Base-by-base conservation (phyloP, 805 yeast genomes). In the Metschnikowia vanudenii region DNA sequence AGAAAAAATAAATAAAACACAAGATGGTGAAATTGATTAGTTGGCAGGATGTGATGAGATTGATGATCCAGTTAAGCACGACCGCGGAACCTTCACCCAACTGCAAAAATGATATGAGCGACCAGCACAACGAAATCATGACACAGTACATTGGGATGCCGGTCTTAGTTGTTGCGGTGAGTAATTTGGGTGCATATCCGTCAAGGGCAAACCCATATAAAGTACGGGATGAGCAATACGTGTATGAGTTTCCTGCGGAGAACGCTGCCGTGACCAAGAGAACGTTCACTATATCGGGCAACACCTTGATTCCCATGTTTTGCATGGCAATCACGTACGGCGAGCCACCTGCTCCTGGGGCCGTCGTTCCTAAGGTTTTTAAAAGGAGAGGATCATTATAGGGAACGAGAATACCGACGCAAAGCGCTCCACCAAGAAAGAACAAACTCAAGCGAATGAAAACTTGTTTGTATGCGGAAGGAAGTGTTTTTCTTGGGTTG, bases 271-370 rank as follows among this genome's bases (percentile, higher is more conserved):
- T 66, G 59, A 89, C 66, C 54, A 89, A 84, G 63, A 88, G 82
- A 2, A 84, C 92, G 63, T 89, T 89, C 59, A 89, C 73, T 40
- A 89, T 75, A 55, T 84, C 85, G 32, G 90, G 90, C 51, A 88
- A 69, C 0, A 80, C 91, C 8, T 62, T 57, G 51, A 88, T 86
- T 16, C 74, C 64, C 14, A 89, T 86, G 54, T 76, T 78, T 51
- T 77, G 77, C 58, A 88, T 83, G 39, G 96, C 96, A 59, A 87
- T 82, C 43, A 87, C 91, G 58, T 87, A 88, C 33, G 96, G 96
- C 13, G 94, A 85, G 17, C 92, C 90, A 34, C 84, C 76, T 2
- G 91, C 89, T 46, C 92, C 94, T 36, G 91, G 84, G 14, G 54
- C 52, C 41, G 81, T 77, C 16, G 75, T 69, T 14, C 74, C 71